These are phyloP conservation scores for Boletus tomentosulus DNA, from an alignment of 768 basidiomycete genomes.

Conservation along the genomic window DNA sequence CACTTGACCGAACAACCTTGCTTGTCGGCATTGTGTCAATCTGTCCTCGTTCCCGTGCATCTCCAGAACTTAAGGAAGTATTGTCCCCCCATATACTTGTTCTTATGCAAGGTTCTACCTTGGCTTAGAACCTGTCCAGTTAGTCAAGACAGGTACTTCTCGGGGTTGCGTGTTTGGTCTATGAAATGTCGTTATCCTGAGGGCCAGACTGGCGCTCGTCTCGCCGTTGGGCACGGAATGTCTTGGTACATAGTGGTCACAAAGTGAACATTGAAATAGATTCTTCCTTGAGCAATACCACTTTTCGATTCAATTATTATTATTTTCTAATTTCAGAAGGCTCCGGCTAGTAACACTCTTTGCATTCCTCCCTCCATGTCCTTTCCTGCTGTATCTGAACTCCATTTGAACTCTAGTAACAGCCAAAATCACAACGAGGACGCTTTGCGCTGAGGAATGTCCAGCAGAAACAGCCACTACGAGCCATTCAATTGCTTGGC, in stretches of 20 bases:
- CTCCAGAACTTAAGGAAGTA: too few relatives aligned
- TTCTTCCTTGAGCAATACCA: slow-evolving; percentile 6
- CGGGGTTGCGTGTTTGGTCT: background rate
- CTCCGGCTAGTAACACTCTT: slow-evolving; percentile 27
- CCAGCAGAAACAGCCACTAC: background rate
- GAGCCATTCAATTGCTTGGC: background rate
- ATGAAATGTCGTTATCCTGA: background rate
- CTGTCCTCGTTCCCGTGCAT: background rate
- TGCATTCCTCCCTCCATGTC: slow-evolving; percentile 27
- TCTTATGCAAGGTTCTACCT: too few relatives aligned
- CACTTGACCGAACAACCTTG: background rate
- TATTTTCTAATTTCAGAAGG: slow-evolving; percentile 29
- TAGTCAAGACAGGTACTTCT: background rate
- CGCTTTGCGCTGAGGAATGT: slow-evolving; percentile 5
- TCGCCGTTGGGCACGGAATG: background rate
- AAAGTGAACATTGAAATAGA: background rate
- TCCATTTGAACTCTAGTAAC: slow-evolving; percentile 8
- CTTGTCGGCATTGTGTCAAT: slow-evolving; percentile 1
- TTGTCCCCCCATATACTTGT: too few relatives aligned
- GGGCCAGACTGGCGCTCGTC: background rate
- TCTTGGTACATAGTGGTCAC: background rate
- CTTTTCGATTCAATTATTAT: slow-evolving; percentile 30
- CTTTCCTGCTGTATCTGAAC: slow-evolving; percentile 5
- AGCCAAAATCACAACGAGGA: background rate
- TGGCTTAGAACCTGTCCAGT: background rate